Evolutionary conservation across 169 alveolate genomes (phyloP), one percentile per base, ranked within the genome.

Genomic region (Eimeria acervulina): DNA sequence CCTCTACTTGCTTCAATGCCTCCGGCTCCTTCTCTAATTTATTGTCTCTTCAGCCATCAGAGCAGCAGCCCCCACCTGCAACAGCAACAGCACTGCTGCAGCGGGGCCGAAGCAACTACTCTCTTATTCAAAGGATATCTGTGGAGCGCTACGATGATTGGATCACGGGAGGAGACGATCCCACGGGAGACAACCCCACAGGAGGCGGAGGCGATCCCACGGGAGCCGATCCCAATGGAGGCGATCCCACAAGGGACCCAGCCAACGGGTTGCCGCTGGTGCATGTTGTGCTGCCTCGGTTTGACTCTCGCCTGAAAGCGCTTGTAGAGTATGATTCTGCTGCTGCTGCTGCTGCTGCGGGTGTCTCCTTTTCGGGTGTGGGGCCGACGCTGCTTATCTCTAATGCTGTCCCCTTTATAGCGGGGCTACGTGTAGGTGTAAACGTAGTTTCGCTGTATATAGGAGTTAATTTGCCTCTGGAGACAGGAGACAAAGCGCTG

Each of bases 11-110:
- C 26, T 80, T 23, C 26, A 19, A 38, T n/a, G 63, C 63, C 10
- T 1, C 68, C 10, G 70, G 72, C 42, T 1, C 90, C 1, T 80
- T 80, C 23, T 80, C 90, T 17, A 38, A 52, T 21, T 1, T 17
- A n/a, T 5, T 44, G 90, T 80, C 90, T 38, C 42, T 80, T 7
- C 68, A 23, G 63, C 90, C 90, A 15, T 6, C 26, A 33, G 70
- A 80, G 90, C 90, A 80, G 66, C 66, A 55, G 26, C 66, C 66
- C n/a, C 26, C 66, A 8, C 90, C 90, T 47, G 68, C 90, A 44
- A 70, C 90, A 10, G 90, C 90, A 6, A 70, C 70, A 3, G 68
- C 28, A 5, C 38, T 80, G 59, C 70, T 80, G 70, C 63, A 33
- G 42, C 33, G 90, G 42, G 90, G 90, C 2, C 90, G 90, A 5